Evolutionary conservation across 768 basidiomycete genomes (phyloP), one percentile per base, ranked within the genome.

Genomic region (Hydnum rufescens): DNA sequence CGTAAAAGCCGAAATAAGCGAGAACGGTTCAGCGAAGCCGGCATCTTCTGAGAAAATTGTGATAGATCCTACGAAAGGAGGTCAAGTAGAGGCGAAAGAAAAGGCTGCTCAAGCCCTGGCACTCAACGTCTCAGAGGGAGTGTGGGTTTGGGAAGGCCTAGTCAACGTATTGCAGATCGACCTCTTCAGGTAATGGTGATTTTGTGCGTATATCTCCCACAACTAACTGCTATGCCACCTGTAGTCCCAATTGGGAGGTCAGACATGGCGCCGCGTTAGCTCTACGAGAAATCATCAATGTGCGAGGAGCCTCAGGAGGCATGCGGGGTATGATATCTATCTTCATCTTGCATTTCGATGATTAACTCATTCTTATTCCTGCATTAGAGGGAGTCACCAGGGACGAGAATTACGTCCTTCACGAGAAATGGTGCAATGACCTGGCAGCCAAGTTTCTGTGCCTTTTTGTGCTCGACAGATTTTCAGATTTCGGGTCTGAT

Each of bases 401-500:
- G 51, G 65, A 69, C 51, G 77, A 78, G 60, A 90, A 90, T 58
- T 71, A 72, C 19, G 63, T 68, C 39, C 71, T 71, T 0, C 87
- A 90, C 59, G 82, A 86, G 64, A 73, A 73, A 59, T 93, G 89
- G 89, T 88, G 85, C 64, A 92, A 92, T 55, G 77, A 80, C 54
- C 67, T 97, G 16, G 82, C 87, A 2, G 77, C 85, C 5, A 82
- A 82, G 58, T 75, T 95, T 49, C 74, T 97, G 2, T 82, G 80
- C 58, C 78, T 97, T 5, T 83, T 97, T 56, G 83, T 93, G 30
- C 71, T 96, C 25, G 95, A 99, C 63, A 79, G 95, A n/a, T 99
- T 99, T 60, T 89, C 92, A 2, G 95, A 99, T 65, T 99, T 92
- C 62, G 79, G 95, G 32, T 85, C 89, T 0, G 95, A 99, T 62